Evolutionary conservation across 306 rosid species (phyloP).

Genomic region (Malus orientalis): DNA sequence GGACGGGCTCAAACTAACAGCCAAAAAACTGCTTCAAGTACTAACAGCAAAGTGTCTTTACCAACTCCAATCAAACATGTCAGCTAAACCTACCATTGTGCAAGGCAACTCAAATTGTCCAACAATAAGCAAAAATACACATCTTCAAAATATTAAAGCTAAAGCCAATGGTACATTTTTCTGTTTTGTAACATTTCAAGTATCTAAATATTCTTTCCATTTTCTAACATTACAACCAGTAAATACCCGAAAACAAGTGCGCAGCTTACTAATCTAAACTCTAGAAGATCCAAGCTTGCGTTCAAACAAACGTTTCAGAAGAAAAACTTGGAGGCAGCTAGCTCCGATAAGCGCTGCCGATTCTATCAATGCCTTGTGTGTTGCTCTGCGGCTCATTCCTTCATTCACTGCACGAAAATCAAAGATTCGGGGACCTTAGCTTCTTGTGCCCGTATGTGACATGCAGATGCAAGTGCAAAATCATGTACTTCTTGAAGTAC

Average conservation of each 20-base stretch:
- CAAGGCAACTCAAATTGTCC: not conserved
- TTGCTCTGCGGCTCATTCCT: constrained; percentile 74
- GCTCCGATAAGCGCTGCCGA: constrained; percentile 66
- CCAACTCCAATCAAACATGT: not conserved
- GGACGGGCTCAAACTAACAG: not conserved
- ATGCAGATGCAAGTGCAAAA: not conserved
- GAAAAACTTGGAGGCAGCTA: constrained; percentile 72
- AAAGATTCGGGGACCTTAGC: not conserved
- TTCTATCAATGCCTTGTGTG: constrained; percentile 74
- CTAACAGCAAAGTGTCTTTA: not conserved
- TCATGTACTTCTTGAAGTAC: not conserved
- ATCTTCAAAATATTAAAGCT: not conserved
- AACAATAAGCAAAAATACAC: constrained; percentile 2
- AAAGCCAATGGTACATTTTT: not conserved
- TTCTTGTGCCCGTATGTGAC: not conserved
- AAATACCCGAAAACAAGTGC: not conserved
- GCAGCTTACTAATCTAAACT: constrained; percentile 38
- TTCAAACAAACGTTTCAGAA: constrained; percentile 71
- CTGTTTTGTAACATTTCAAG: not conserved
- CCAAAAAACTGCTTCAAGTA: not conserved
- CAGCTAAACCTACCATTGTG: not conserved
- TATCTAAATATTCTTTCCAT: constrained; percentile 2
- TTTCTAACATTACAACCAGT: constrained; percentile 13
- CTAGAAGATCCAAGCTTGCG: constrained; percentile 68
- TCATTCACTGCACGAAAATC: constrained; percentile 69